phyloP scores from a whole-genome alignment of 2,329 filamentous ascomycete species.

The Alternaria viburni region DNA sequence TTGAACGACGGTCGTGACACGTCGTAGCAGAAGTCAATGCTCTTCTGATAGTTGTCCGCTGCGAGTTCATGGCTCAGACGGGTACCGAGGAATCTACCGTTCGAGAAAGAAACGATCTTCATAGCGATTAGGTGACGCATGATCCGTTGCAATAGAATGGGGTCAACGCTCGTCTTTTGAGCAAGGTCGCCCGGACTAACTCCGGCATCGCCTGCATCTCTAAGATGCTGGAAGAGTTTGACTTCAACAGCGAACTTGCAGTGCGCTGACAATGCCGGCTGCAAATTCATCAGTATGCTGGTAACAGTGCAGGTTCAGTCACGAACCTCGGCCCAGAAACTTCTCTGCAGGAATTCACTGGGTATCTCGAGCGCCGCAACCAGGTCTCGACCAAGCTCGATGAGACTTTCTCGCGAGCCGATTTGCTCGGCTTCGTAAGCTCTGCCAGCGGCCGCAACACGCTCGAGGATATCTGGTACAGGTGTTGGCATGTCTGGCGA shows the following conservation, averaged over 20 bases:
- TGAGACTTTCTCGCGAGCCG: slow-evolving; percentile 47
- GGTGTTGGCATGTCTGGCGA: not conserved
- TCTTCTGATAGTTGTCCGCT: slow-evolving; percentile 45
- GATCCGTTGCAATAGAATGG: slow-evolving; percentile 37
- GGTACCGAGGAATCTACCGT: slow-evolving; percentile 37
- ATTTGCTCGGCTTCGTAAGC: slow-evolving; percentile 42
- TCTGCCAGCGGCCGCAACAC: slow-evolving; percentile 28
- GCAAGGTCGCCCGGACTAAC: slow-evolving; percentile 34
- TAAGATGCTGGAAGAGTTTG: slow-evolving; percentile 45
- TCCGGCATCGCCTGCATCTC: slow-evolving; percentile 31
- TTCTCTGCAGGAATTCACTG: slow-evolving; percentile 47
- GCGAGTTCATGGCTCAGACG: slow-evolving; percentile 43
- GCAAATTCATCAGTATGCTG: not conserved
- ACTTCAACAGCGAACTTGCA: slow-evolving; percentile 48
- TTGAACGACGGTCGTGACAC: slow-evolving; percentile 32
- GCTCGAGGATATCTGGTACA: slow-evolving; percentile 23
- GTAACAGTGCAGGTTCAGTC: not conserved
- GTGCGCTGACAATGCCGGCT: slow-evolving; percentile 47
- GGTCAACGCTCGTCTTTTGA: slow-evolving; percentile 37
- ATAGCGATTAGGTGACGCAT: slow-evolving; percentile 50
- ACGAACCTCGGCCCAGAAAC: slow-evolving; percentile 51
- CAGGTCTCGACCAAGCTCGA: slow-evolving; percentile 46
- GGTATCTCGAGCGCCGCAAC: slow-evolving; percentile 48
- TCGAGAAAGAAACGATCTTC: slow-evolving; percentile 40
- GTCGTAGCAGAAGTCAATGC: slow-evolving; percentile 49